These are phyloP conservation scores for Oryza glumipatula DNA, from an alignment of 176 grass and related monocot species.

Conservation along the genomic window DNA sequence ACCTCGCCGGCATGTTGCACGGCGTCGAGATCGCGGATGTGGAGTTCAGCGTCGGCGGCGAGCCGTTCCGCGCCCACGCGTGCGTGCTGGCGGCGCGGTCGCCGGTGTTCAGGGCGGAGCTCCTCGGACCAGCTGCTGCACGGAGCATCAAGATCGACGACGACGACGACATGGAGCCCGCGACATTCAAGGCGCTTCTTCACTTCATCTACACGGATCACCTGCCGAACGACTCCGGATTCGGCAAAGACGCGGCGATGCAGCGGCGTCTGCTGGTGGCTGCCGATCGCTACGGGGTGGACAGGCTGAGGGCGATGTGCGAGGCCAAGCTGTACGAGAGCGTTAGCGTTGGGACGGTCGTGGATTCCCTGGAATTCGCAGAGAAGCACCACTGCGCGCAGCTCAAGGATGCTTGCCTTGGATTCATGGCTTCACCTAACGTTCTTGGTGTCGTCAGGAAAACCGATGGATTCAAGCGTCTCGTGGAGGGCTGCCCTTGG, in stretches of 20 bases:
- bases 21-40: no score
- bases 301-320: constrained; percentile 16
- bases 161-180: constrained; percentile 21
- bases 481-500: not conserved
- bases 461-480: constrained; percentile 35
- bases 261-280: constrained; percentile 22
- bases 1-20: no score
- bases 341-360: not conserved
- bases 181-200: constrained; percentile 16
- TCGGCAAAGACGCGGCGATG: not conserved
- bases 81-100: no score
- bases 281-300: constrained; percentile 31
- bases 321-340: not conserved
- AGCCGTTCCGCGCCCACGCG: no score
- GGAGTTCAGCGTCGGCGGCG: no score
- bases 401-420: not conserved
- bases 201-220: constrained; percentile 6
- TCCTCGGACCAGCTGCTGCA: no score
- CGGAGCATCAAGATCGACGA: not conserved
- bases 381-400: not conserved
- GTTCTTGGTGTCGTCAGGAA: not conserved
- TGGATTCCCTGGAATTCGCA: not conserved
- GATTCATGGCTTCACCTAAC: not conserved
- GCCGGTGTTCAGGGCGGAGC: no score
- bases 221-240: not conserved